phyloP scores from a whole-genome alignment of 257 asterid species.

The Solanum acaule region DNA sequence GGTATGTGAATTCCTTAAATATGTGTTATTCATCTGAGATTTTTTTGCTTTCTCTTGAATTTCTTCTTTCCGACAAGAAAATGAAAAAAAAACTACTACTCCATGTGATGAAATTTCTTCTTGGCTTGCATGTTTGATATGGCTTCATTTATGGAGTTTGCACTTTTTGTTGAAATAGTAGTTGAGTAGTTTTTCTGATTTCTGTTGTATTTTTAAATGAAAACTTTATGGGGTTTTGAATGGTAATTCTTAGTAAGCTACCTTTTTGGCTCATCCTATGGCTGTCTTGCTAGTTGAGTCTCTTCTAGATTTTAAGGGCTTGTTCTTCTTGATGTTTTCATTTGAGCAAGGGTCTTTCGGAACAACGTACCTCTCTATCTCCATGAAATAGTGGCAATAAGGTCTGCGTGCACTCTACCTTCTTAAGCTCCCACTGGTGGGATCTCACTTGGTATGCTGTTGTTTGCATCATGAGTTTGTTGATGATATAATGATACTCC shows the following conservation, averaged over 20 bases:
- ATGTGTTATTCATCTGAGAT: neutral
- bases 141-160: no score
- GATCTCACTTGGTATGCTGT: no score
- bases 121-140: no score
- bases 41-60: neutral
- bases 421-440: no score
- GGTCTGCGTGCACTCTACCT: no score
- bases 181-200: no score
- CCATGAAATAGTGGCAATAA: neutral
- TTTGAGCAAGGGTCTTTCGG: neutral
- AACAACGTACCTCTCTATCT: neutral
- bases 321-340: neutral
- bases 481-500: no score
- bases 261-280: neutral
- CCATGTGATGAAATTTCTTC: no score
- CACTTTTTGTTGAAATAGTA: no score
- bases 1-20: conserved; percentile 31
- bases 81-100: neutral
- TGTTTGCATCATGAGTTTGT: no score
- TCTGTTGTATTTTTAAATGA: no score
- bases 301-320: neutral
- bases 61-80: neutral
- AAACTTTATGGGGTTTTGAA: neutral
- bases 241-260: neutral
- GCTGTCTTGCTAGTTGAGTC: neutral